Evolutionary conservation across 345 rosid species (phyloP).

Genomic region (Gossypium anomalum): DNA sequence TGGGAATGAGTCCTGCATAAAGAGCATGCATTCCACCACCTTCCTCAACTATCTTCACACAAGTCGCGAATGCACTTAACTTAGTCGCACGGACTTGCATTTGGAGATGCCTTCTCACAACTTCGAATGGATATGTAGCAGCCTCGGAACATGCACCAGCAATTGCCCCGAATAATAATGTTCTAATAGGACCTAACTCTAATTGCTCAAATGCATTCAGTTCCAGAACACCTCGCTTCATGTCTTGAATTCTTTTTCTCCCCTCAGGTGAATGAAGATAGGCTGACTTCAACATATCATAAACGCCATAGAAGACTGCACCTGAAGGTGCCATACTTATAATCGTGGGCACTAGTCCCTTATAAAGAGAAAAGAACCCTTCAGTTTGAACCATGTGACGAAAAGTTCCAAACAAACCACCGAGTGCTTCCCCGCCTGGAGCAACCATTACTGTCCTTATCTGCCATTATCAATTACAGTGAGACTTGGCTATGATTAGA

Average conservation of each 20-base stretch:
- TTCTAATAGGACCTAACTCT: slow-evolving; percentile 75
- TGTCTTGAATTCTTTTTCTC: slow-evolving; percentile 51
- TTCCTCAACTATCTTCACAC: slow-evolving; percentile 57
- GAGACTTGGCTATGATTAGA: neutral
- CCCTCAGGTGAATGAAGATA: slow-evolving; percentile 81
- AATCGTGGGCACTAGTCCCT: slow-evolving; percentile 75
- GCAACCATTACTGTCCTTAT: slow-evolving; percentile 83
- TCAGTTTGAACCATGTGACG: slow-evolving; percentile 73
- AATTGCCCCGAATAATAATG: slow-evolving; percentile 79
- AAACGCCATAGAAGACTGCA: slow-evolving; percentile 90
- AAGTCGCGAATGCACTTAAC: slow-evolving; percentile 62
- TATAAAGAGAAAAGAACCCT: slow-evolving; percentile 88
- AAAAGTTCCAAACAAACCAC: slow-evolving; percentile 75
- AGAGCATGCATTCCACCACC: slow-evolving; percentile 93
- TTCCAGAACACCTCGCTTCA: slow-evolving; percentile 59
- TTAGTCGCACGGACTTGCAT: slow-evolving; percentile 65
- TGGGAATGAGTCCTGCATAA: slow-evolving; percentile 75
- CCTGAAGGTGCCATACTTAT: slow-evolving; percentile 88
- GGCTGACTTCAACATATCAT: slow-evolving; percentile 74
- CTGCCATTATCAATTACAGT: slow-evolving; percentile 28
- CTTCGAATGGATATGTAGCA: slow-evolving; percentile 92
- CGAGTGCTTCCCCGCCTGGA: slow-evolving; percentile 87
- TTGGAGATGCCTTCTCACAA: slow-evolving; percentile 88
- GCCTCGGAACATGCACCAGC: slow-evolving; percentile 92
- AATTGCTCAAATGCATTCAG: slow-evolving; percentile 68